These are phyloP conservation scores for Singerocomus rubriflavus DNA, from an alignment of 1,284 basidiomycete species.

Conservation along the genomic window DNA sequence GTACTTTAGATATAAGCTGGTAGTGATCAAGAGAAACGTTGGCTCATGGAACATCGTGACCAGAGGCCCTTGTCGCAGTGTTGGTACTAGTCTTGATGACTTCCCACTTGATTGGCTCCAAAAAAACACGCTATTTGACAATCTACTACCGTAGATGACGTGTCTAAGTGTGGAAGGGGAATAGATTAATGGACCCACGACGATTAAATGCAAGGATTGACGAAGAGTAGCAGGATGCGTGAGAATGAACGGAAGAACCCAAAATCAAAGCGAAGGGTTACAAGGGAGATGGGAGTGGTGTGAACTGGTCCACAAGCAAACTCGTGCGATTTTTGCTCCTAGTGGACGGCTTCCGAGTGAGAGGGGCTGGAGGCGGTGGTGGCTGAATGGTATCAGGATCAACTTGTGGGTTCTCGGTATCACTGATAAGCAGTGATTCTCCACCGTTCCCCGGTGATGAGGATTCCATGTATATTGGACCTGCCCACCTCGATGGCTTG, in stretches of 20 bases:
- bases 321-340: slow-evolving; percentile 55
- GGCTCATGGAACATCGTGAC: too few species aligned
- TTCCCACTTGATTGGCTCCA: slow-evolving; percentile 1
- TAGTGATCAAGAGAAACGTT: too few species aligned
- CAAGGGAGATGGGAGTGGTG: slow-evolving; percentile 17
- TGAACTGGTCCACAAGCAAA: slow-evolving; percentile 36
- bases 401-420: slow-evolving; percentile 27
- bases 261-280: slow-evolving; percentile 7
- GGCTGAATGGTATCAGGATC: slow-evolving; percentile 39
- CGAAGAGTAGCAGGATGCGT: slow-evolving; percentile 2
- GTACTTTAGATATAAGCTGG: too few species aligned
- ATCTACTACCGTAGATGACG: slow-evolving; percentile 10
- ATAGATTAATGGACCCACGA: slow-evolving; percentile 2
- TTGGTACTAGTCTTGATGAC: neutral
- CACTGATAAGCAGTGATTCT: slow-evolving; percentile 23
- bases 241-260: neutral
- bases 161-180: slow-evolving; percentile 2
- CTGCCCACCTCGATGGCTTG: slow-evolving; percentile 35
- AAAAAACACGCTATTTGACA: slow-evolving; percentile 4
- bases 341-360: slow-evolving; percentile 64
- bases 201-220: slow-evolving; percentile 1
- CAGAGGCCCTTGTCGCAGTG: neutral
- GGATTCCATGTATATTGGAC: slow-evolving; percentile 40
- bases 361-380: slow-evolving; percentile 50
- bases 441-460: slow-evolving; percentile 39